phyloP scores from a whole-genome alignment of 345 rosid genomes.

The Rhodomyrtus tomentosa region DNA sequence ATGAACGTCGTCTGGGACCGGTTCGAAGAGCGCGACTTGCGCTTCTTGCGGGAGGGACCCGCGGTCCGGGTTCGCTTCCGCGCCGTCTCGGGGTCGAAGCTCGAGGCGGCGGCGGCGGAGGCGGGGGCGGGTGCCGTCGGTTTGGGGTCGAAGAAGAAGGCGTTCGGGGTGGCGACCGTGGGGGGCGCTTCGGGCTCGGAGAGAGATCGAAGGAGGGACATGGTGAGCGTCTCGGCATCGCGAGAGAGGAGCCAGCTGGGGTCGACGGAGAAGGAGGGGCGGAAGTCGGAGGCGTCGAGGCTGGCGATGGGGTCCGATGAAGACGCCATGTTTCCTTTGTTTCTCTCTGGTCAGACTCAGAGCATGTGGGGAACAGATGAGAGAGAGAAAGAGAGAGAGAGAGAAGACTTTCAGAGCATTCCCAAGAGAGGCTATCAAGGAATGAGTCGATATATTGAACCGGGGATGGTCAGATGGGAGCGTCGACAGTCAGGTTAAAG shows the following conservation, averaged over 20 bases:
- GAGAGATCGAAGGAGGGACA: constrained; percentile 39
- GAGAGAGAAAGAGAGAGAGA: too few relatives aligned
- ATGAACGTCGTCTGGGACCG: constrained; percentile 61
- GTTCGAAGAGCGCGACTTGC: constrained; percentile 49
- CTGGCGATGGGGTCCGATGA: constrained; percentile 23
- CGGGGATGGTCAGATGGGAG: background rate
- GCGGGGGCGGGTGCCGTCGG: background rate
- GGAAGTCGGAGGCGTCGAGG: constrained; percentile 11
- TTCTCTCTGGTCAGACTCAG: background rate
- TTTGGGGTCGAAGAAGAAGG: constrained; percentile 1
- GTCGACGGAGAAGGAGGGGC: constrained; percentile 3
- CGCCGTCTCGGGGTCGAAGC: constrained; percentile 18
- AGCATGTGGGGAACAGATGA: background rate
- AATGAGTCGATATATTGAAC: background rate
- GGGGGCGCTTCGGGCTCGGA: background rate
- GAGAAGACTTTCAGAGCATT: background rate
- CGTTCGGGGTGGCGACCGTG: background rate
- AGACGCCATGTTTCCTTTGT: constrained; percentile 8
- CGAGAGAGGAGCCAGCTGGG: constrained; percentile 21
- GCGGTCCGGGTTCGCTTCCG: constrained; percentile 9
- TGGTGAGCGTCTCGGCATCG: constrained; percentile 21
- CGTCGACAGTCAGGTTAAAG: background rate
- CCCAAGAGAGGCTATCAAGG: background rate
- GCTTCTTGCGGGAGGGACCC: constrained; percentile 16
- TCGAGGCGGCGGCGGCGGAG: constrained; percentile 1